These are phyloP conservation scores for Hansenula sp. DNA, from an alignment of 1,139 yeast species.

Conservation along the genomic window DNA sequence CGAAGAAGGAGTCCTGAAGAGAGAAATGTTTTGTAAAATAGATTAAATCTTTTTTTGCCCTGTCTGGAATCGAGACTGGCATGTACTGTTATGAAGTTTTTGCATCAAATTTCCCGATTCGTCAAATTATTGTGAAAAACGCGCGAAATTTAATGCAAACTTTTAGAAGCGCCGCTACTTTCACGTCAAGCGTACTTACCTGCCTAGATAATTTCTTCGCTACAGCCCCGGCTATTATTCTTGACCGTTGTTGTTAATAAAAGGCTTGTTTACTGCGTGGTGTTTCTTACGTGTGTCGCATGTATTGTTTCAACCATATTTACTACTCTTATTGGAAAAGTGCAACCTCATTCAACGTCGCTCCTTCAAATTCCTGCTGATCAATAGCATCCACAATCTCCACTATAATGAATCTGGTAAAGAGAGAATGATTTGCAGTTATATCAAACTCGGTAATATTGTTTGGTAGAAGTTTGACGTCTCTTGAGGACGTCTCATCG, in stretches of 20 bases:
- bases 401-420: conserved; percentile 41
- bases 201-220: no score
- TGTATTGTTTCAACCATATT: no score
- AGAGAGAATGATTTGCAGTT: conserved; percentile 20
- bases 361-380: conserved; percentile 45
- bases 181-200: no score
- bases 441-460: conserved; percentile 45
- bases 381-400: conserved; percentile 44
- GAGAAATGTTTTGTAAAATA: neutral
- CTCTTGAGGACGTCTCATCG: conserved; percentile 27
- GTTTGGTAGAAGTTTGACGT: conserved; percentile 39
- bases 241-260: no score
- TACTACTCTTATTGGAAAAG: conserved; percentile 22
- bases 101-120: conserved; percentile 1
- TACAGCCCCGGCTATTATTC: no score
- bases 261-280: no score
- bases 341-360: conserved; percentile 52
- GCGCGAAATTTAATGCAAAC: neutral
- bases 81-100: neutral
- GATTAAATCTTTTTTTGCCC: neutral
- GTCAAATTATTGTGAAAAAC: neutral
- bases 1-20: neutral
- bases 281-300: no score
- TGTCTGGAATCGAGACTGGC: neutral
- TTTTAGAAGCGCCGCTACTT: no score